phyloP scores from a whole-genome alignment of 106 monocot genomes.

The Platanthera zijinensis region DNA sequence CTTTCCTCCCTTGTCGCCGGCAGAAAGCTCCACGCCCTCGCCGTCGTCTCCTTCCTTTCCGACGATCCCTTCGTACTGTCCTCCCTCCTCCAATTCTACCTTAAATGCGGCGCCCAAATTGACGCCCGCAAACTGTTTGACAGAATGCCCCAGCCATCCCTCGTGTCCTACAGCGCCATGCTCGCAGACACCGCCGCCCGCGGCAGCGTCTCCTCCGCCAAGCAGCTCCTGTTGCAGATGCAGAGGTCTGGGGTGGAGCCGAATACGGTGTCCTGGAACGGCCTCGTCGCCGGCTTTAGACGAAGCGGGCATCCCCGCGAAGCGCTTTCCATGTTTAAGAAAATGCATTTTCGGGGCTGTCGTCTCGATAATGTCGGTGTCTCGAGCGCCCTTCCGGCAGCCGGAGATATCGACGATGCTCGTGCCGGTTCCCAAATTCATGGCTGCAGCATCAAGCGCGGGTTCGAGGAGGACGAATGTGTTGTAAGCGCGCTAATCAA shows the following conservation, averaged over 20 bases:
- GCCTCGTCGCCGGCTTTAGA: slow-evolving; percentile 56
- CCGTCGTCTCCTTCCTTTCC: slow-evolving; percentile 17
- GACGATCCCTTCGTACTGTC: slow-evolving; percentile 44
- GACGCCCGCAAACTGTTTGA: slow-evolving; percentile 49
- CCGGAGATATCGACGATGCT: slow-evolving; percentile 34
- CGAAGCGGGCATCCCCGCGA: slow-evolving; percentile 26
- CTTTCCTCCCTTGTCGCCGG: slow-evolving; percentile 23
- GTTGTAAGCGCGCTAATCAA: slow-evolving; percentile 50
- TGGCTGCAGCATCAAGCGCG: slow-evolving; percentile 37
- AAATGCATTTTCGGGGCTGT: slow-evolving; percentile 43
- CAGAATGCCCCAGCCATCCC: slow-evolving; percentile 25
- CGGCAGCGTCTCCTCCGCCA: slow-evolving; percentile 18
- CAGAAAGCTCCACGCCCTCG: slow-evolving; percentile 41
- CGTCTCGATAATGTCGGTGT: slow-evolving; percentile 29
- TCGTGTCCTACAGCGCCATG: slow-evolving; percentile 60
- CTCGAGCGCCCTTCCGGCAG: slow-evolving; percentile 47
- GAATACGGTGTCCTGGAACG: slow-evolving; percentile 69
- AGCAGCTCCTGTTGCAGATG: slow-evolving; percentile 33
- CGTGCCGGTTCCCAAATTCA: slow-evolving; percentile 44
- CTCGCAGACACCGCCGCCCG: slow-evolving; percentile 24
- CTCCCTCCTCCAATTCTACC: slow-evolving; percentile 60
- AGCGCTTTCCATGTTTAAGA: slow-evolving; percentile 16
- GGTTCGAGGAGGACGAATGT: slow-evolving; percentile 24
- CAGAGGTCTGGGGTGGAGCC: slow-evolving; percentile 25
- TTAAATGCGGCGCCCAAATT: slow-evolving; percentile 19